Base-by-base conservation (phyloP, 1,284 basidiomycete genomes). In the Limonomyces culmigenus region DNA sequence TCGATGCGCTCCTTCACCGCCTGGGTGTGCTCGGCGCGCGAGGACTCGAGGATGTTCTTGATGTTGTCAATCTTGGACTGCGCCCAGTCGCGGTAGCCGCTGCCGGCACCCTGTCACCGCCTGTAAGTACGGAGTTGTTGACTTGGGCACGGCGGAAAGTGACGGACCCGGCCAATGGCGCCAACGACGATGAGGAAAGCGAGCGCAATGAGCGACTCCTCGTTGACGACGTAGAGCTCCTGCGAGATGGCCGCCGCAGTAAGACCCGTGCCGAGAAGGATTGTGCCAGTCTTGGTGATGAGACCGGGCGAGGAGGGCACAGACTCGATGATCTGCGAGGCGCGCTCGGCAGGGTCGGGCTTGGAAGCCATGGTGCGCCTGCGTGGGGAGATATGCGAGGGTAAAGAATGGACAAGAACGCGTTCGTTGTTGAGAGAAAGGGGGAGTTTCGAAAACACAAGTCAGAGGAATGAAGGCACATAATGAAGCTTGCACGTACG, bases 171-270 rank as follows among this genome's bases (percentile, higher is more conserved):
- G 50, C 74, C 88, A 49, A 97, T 71, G 58, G 81, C 84, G 19
- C 75, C 70, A 47, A 93, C 76, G 54, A 97, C 75, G 51, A 95
- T 80, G 47, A 86, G 67, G 49, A 85, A 88, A 35, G 85, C 92
- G 37, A 79, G 64, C 29, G 78, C 69, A 29, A 91, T 67, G 41
- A 92, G 74, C 23, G 83, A 78, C 67, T 95, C 91, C 62, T 96
- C 92, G 60, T 96, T 96, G 52, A 93, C 74, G 41, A 98, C 93
- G 57, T 96, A 97, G 39, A 97, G 75, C 64, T 98, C 93, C 57
- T 91, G 85, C 29, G 89, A 95, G 62, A 97, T 92, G 53, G 91
- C 92, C 15, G 89, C 75, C 19, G 92, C 93, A 42, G 81, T 65
- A 42, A 89, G 66, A 53, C 88, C 91, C 29, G 88, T 86, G 50